A percentile compares a stretch with the other conserved stretches of the same genome.
These are phyloP conservation scores for Eimeria brunetti DNA, from an alignment of 169 alveolate genomes.

Conservation along the genomic window DNA sequence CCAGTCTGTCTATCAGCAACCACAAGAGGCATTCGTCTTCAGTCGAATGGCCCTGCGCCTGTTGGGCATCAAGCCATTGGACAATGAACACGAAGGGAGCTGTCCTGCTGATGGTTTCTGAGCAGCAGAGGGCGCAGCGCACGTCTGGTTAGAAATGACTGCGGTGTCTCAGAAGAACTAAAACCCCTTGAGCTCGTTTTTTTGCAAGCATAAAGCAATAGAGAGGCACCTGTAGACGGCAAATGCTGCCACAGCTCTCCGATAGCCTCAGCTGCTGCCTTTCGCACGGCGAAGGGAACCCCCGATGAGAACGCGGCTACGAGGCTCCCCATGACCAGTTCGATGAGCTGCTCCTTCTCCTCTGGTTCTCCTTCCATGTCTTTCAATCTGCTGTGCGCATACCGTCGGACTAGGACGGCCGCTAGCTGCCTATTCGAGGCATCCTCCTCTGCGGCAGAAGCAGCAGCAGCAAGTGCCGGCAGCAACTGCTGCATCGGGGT, in stretches of 20 bases:
- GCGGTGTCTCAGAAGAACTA: neutral
- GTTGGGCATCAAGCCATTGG: slow-evolving; percentile 34
- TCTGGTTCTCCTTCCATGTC: neutral
- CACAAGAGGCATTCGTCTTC: slow-evolving; percentile 49
- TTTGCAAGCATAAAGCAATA: neutral
- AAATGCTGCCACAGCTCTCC: slow-evolving; percentile 63
- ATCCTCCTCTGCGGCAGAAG: slow-evolving; percentile 34
- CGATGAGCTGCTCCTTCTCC: slow-evolving; percentile 45
- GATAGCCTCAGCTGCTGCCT: slow-evolving; percentile 64
- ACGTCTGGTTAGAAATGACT: neutral
- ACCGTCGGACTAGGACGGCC: slow-evolving; percentile 56
- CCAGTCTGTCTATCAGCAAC: slow-evolving; percentile 56
- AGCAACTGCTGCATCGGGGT: slow-evolving; percentile 32
- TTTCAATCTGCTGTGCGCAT: slow-evolving; percentile 38
- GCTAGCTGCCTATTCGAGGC: slow-evolving; percentile 23
- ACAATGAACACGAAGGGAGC: slow-evolving; percentile 23
- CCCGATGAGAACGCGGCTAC: slow-evolving; percentile 34
- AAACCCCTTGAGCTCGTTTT: too few relatives aligned
- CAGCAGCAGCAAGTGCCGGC: slow-evolving; percentile 61
- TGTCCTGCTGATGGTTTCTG: slow-evolving; percentile 29
- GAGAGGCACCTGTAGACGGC: slow-evolving; percentile 36
- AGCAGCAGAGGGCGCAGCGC: slow-evolving; percentile 5
- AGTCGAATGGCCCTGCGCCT: neutral
- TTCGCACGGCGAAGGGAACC: slow-evolving; percentile 53
- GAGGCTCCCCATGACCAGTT: slow-evolving; percentile 10